Base-by-base conservation (phyloP, 176 grass and related monocot species). In the Musa beccarii region DNA sequence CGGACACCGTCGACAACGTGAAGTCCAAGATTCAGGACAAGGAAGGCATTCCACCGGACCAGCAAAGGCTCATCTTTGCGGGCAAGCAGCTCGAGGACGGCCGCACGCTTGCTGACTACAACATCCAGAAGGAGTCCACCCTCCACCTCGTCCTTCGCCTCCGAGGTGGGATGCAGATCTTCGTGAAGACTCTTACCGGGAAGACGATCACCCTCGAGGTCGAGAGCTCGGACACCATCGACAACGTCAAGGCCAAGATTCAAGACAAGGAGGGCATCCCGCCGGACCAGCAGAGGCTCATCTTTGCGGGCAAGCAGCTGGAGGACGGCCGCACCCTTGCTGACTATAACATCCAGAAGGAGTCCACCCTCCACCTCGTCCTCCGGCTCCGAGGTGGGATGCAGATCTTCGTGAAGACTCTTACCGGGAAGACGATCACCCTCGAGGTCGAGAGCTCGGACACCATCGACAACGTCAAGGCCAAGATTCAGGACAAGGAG, bases 1-100 rank as follows among this genome's bases (percentile, higher is more conserved):
- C 89, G 11, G 89, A 91, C 85, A 91, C 89, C 77, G 88, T 91
- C 80, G 89, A 91, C 76, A 91, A 91, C 77, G 89, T 91, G 21
- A 91, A 91, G 83, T 70, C 89, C 52, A 91, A 91, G 85, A 91
- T 91, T 77, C 89, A 91, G 89, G 89, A 91, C 83, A 91, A 91
- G 80, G 89, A 91, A 55, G 72, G 72, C 23, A 75, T 75, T 20
- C 72, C 72, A 1, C 54, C 72, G 52, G 72, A 75, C 54, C 72
- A 75, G 72, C 72, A 75, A 53, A 23, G 72, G 23, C 53, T 75
- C 53, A 75, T 75, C 13, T 75, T 75, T 53, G 72, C 72, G 12
- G 72, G 72, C 14, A 75, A 75, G 72, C 72, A 75, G 54, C 72
- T 75, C 24, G 72, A 75, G 24, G 72, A 75, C 9, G 77, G 66